Evolutionary conservation across 2,329 filamentous ascomycete genomes (phyloP).

Genomic region (Aureobasidium sp.): DNA sequence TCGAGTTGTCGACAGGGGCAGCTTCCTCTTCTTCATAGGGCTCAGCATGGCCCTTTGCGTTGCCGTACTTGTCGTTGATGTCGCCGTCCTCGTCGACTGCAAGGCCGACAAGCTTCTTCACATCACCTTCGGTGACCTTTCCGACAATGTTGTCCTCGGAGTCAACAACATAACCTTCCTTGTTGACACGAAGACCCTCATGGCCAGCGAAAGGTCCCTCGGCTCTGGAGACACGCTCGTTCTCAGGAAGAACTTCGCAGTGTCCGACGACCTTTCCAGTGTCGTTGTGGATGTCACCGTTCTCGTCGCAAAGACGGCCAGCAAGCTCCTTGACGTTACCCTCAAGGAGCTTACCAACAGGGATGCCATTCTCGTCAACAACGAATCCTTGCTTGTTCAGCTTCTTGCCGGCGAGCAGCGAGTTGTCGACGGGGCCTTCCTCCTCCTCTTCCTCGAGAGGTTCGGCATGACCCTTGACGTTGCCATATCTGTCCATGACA

Average conservation of each 20-base stretch:
- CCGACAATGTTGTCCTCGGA: slow-evolving; percentile 47
- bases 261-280: slow-evolving; percentile 63
- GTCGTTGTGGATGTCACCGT: slow-evolving; percentile 66
- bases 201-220: slow-evolving; percentile 46
- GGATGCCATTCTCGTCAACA: slow-evolving; percentile 44
- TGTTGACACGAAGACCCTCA: slow-evolving; percentile 41
- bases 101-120: slow-evolving; percentile 53
- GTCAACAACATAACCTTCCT: slow-evolving; percentile 43
- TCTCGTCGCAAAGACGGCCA: slow-evolving; percentile 63
- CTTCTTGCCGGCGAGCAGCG: slow-evolving; percentile 39
- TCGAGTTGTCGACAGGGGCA: slow-evolving; percentile 42
- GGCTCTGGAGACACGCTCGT: slow-evolving; percentile 50
- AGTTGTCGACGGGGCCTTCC: slow-evolving; percentile 38
- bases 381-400: slow-evolving; percentile 47
- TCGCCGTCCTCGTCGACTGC: slow-evolving; percentile 57
- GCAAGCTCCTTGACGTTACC: slow-evolving; percentile 57
- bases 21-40: slow-evolving; percentile 44
- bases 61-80: slow-evolving; percentile 55
- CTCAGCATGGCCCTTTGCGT: slow-evolving; percentile 55
- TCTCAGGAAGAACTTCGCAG: slow-evolving; percentile 60
- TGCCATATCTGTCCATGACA: slow-evolving; percentile 55
- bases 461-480: slow-evolving; percentile 55
- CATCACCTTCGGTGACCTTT: slow-evolving; percentile 51
- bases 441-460: slow-evolving; percentile 43
- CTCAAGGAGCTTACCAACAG: slow-evolving; percentile 58